Base-by-base conservation (phyloP, 805 yeast genomes). In the Candida patagonica region DNA sequence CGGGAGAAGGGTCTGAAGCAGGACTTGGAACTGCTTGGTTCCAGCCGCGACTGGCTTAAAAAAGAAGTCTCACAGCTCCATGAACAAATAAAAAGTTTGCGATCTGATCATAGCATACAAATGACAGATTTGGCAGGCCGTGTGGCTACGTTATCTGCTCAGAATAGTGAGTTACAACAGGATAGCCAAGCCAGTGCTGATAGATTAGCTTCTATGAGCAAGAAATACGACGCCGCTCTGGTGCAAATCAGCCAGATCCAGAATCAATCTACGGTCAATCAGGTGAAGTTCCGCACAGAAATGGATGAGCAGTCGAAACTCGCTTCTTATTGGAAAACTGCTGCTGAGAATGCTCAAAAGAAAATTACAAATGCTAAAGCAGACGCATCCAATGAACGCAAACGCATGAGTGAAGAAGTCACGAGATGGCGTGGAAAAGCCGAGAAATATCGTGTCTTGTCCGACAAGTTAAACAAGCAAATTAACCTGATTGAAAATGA, bases 281-380 rank as follows among this genome's bases (percentile, higher is more conserved):
- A 75, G 46, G 73, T 68, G 26, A 72, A 68, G 26, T 76, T 74
- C 50, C 48, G 69, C 15, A 68, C 70, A 24, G 87, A 80, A 52
- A 70, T 78, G 60, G 56, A 73, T 2, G 59, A 74, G 33, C 84
- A 80, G 55, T 78, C 78, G 37, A 74, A 81, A 37, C 58, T 78
- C 27, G 63, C 74, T 4, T 74, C 71, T 31, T 60, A 82, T 13
- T 64, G 79, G 40, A 76, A 78, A 37, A 70, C 66, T 37, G 59
- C 76, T 0, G 67, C 74, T 5, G 64, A 65, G 2, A 80, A 78
- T 38, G 66, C 76, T 16, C 62, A 66, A 33, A 57, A 59, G 2
- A 66, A 88, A 41, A 67, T 81, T 6, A 52, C 56, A 1, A 73
- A 74, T 38, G 60, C 82, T 17, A 85, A 80, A 44, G 46, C 49